Evolutionary conservation across 768 basidiomycete species (phyloP).

Genomic region (Cystobasidium onofrii): DNA sequence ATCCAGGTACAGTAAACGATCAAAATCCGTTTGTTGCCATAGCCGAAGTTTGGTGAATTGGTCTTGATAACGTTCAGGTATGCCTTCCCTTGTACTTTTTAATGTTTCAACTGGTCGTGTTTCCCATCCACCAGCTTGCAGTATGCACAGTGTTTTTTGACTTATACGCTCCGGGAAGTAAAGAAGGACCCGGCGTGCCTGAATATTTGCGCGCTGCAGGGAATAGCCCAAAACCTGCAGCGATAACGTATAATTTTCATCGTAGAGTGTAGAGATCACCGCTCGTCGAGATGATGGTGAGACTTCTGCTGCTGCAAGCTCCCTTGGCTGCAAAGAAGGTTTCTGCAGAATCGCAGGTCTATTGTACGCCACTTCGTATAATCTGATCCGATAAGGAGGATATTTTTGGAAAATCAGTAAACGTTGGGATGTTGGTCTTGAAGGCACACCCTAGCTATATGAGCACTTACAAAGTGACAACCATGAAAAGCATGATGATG

Average conservation of each 20-base stretch:
- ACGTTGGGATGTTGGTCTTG: too few relatives aligned
- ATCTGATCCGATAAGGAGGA: neutral
- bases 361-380: neutral
- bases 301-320: neutral
- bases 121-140: neutral
- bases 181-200: neutral
- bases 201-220: neutral
- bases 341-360: neutral
- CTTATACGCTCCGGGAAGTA: neutral
- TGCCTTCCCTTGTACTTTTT: neutral
- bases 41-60: conserved; percentile 23
- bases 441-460: neutral
- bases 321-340: neutral
- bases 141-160: neutral
- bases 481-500: neutral
- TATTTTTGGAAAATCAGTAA: too few relatives aligned
- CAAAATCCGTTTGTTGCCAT: conserved; percentile 25
- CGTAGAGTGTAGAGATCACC: neutral
- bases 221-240: neutral
- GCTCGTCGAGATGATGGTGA: neutral
- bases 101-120: neutral
- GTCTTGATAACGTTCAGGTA: conserved; percentile 1
- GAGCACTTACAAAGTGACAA: neutral
- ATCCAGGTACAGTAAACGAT: conserved; percentile 1
- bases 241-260: conserved; percentile 1